Evolutionary conservation across 2,329 filamentous ascomycete genomes (phyloP).

Genomic region (Dactylonectria estremocensis): DNA sequence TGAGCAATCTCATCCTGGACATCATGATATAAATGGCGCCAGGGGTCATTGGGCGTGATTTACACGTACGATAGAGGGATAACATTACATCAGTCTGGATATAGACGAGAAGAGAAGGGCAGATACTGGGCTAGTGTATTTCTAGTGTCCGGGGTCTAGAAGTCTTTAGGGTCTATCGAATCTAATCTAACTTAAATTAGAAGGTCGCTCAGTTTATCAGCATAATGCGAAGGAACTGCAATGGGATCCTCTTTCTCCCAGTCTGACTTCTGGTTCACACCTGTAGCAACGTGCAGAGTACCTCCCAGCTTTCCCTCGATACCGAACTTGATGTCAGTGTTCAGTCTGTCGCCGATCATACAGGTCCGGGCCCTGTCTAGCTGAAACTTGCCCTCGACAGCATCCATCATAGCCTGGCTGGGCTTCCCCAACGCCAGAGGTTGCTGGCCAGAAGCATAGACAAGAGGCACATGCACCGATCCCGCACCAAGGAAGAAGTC

Average conservation of each 20-base stretch:
- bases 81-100: neutral
- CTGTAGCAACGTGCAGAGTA: conserved; percentile 91
- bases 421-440: conserved; percentile 92
- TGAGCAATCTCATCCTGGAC: neutral
- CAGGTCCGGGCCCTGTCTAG: conserved; percentile 88
- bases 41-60: neutral
- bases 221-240: conserved; percentile 85
- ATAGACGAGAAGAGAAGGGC: neutral
- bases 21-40: neutral
- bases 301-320: conserved; percentile 92
- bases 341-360: conserved; percentile 95
- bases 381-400: conserved; percentile 94
- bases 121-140: neutral
- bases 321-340: conserved; percentile 97
- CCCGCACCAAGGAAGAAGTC: conserved; percentile 94
- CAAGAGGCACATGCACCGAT: conserved; percentile 82
- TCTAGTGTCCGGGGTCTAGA: conserved; percentile 22
- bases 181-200: conserved; percentile 43
- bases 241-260: conserved; percentile 79
- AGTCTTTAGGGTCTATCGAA: conserved; percentile 42
- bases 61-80: neutral
- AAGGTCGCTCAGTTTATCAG: conserved; percentile 88
- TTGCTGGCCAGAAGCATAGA: conserved; percentile 78
- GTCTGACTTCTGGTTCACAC: conserved; percentile 88
- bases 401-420: conserved; percentile 99